These are phyloP conservation scores for Gracilaria domingensis DNA, from an alignment of 23 red algal species.

Conservation along the genomic window DNA sequence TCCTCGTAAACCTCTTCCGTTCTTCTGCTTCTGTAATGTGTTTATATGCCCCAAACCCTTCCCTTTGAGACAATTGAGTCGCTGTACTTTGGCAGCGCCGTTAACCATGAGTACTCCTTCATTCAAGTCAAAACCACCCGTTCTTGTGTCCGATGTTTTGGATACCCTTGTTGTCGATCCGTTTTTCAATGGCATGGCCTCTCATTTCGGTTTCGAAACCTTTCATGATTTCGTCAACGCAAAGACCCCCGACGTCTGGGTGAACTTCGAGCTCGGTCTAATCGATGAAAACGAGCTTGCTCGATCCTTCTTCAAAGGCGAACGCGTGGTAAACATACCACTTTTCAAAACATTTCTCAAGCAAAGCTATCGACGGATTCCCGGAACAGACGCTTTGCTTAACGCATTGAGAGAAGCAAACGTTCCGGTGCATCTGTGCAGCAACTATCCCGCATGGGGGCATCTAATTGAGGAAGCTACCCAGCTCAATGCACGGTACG, in stretches of 20 bases:
- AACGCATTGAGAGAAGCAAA: slow-evolving; percentile 49
- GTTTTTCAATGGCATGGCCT: slow-evolving; percentile 89
- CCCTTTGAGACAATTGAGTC: background rate
- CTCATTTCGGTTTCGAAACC: slow-evolving; percentile 85
- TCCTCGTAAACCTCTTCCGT: background rate
- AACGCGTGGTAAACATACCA: slow-evolving; percentile 51
- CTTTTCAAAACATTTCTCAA: slow-evolving; percentile 78
- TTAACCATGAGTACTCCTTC: background rate
- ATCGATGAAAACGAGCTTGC: slow-evolving; percentile 59
- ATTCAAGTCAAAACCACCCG: slow-evolving; percentile 18
- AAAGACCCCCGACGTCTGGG: slow-evolving; percentile 84
- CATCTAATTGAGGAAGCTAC: slow-evolving; percentile 81
- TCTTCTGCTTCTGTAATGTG: background rate
- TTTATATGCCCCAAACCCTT: background rate
- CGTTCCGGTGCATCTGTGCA: slow-evolving; percentile 78
- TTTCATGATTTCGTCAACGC: slow-evolving; percentile 82
- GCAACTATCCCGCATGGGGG: slow-evolving; percentile 92
- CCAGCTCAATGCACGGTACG: slow-evolving; percentile 63
- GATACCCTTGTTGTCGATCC: slow-evolving; percentile 96
- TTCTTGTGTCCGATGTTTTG: slow-evolving; percentile 92
- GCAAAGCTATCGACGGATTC: slow-evolving; percentile 67
- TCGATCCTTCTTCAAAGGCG: slow-evolving; percentile 74
- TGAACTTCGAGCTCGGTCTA: slow-evolving; percentile 83
- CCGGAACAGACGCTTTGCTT: slow-evolving; percentile 78
- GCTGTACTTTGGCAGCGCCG: background rate